These are phyloP conservation scores for Penicillium sp. DNA, from an alignment of 2,329 filamentous ascomycete species.

Conservation along the genomic window DNA sequence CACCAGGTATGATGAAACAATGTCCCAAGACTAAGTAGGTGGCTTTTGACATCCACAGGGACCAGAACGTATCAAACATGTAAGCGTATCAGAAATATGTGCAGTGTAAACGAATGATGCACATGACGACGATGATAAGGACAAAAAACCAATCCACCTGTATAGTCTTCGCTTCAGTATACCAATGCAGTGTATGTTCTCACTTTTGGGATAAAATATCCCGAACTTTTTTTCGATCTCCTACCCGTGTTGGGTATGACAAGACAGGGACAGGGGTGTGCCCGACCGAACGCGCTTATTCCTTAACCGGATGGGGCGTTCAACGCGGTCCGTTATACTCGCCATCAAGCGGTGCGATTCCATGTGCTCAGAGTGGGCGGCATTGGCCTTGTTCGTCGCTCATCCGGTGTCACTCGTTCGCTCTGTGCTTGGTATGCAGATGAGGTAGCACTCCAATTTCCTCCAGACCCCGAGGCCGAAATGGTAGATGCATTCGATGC, in stretches of 20 bases:
- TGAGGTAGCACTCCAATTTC: conserved; percentile 22
- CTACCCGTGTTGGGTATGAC: not conserved
- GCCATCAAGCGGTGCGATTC: conserved; percentile 19
- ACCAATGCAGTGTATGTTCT: conserved; percentile 9
- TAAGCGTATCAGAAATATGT: conserved; percentile 8
- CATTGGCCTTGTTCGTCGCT: conserved; percentile 21
- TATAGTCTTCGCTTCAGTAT: conserved; percentile 12
- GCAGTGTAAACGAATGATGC: not conserved
- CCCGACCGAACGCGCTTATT: not conserved
- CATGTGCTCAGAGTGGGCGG: conserved; percentile 25
- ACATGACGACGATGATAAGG: not conserved
- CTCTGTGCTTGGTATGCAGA: conserved; percentile 16
- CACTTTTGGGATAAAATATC: conserved; percentile 4
- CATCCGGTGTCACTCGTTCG: conserved; percentile 17
- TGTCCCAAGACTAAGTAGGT: not conserved
- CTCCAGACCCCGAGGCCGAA: conserved; percentile 16
- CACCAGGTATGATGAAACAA: conserved; percentile 1
- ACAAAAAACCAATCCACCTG: not conserved
- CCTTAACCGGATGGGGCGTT: not conserved
- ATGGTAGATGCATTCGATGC: not conserved
- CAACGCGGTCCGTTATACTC: not conserved
- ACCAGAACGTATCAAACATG: not conserved
- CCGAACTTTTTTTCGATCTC: conserved; percentile 12
- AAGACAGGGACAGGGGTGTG: not conserved
- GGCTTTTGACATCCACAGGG: not conserved